Base-by-base conservation (phyloP, 2,329 filamentous ascomycete genomes). In the Trichoderma semiorbis region DNA sequence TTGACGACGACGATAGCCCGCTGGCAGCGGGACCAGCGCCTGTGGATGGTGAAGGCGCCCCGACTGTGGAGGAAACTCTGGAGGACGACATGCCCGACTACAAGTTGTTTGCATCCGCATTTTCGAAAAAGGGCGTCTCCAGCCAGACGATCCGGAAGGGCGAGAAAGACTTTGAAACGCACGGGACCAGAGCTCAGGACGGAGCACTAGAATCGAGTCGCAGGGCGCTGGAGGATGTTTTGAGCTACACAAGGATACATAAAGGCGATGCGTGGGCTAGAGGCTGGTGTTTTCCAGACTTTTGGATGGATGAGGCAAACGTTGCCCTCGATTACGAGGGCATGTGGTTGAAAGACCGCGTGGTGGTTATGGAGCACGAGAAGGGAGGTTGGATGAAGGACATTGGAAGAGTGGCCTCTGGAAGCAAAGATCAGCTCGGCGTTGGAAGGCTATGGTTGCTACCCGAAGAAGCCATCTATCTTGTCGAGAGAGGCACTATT, bases 101-200 rank as follows among this genome's bases (percentile, higher is more conserved):
- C 81, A 91, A 93, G 74, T 91, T 95, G 74, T 90, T 91, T 74
- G 83, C 84, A 4, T 83, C 86, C 34, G 81, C 88, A 74, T 85
- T 86, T 74, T 80, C 83, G 73, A 87, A 88, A 77, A 82, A 84
- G 68, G 82, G 84, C 61, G 81, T 86, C 57, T 86, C 86, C 10
- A 81, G 85, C 65, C 89, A 90, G 76, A 87, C 95, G 12, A 94
- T 97, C 43, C 94, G 95, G 75, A 93, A 94, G 74, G 96, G 96
- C 73, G 94, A 97, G 80, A 99, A 99, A 81, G 96, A 99, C 83
- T 99, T 98, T 80, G 96, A 98, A 83, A 91, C 93, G 32, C 94
- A 98, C 82, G 93, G 93, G 62, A 98, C 96, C 3, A 88, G 89
- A 36, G 89, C 93, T 36, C 96, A 99, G 81, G 90, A 91, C 75